A percentile compares a stretch with the other conserved stretches of the same genome.
phyloP scores from a whole-genome alignment of 352 stramenopile genomes.

The Phytophthora ramorum region DNA sequence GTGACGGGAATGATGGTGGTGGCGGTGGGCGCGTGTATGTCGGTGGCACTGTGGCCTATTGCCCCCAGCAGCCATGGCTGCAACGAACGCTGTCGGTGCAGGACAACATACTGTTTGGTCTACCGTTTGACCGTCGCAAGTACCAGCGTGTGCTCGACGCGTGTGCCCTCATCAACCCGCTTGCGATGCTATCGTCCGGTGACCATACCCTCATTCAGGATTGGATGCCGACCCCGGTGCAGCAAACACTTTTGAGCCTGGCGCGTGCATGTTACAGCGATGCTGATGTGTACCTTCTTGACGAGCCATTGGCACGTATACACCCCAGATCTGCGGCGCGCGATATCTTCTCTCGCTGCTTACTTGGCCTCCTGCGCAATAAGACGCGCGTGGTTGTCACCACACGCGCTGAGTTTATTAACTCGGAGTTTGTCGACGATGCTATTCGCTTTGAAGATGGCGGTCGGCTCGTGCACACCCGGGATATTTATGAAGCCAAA shows the following conservation, averaged over 20 bases:
- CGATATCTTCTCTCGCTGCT: constrained; percentile 87
- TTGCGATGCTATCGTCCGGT: constrained; percentile 78
- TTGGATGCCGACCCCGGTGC: constrained; percentile 65
- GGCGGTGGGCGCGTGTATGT: constrained; percentile 62
- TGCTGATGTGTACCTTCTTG: constrained; percentile 74
- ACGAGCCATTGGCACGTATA: constrained; percentile 59
- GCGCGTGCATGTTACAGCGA: constrained; percentile 90
- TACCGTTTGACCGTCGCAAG: constrained; percentile 66
- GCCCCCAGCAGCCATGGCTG: constrained; percentile 93
- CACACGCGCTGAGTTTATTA: constrained; percentile 71
- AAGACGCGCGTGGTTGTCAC: constrained; percentile 80
- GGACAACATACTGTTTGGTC: constrained; percentile 95
- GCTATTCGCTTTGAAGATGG: constrained; percentile 64
- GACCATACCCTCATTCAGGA: constrained; percentile 87
- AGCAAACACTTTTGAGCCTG: constrained; percentile 79
- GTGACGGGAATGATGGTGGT: constrained; percentile 34
- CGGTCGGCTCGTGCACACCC: constrained; percentile 49
- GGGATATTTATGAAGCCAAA: constrained; percentile 42
- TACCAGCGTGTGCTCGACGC: constrained; percentile 83
- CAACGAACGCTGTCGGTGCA: constrained; percentile 74
- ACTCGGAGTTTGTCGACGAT: constrained; percentile 65
- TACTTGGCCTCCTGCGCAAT: constrained; percentile 65
- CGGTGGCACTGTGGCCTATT: constrained; percentile 84
- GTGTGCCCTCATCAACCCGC: constrained; percentile 80
- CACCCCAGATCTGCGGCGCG: constrained; percentile 67